Base-by-base conservation (phyloP, 2,329 filamentous ascomycete genomes). In the Trichoderma koningii region DNA sequence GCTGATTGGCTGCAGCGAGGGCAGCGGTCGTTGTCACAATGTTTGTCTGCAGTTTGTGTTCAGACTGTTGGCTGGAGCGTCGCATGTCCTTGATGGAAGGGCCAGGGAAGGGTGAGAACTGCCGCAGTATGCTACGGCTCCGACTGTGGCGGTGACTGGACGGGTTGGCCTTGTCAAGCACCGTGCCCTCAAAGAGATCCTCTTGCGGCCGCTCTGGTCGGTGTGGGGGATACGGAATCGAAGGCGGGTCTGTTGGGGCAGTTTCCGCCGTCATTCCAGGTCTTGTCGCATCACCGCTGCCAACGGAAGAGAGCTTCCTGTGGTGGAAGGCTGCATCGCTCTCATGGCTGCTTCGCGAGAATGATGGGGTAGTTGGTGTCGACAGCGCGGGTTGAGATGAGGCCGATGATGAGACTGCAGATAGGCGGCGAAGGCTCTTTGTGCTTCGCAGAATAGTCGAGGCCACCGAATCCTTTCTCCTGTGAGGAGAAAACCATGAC, bases 261-360 rank as follows among this genome's bases (percentile, higher is more conserved):
- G 52, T 26, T 48, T 59, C 59, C 28, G 48, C 55, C 21, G 19
- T 14, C 7, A 59, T 3, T 14, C 21, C 47, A 26, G 55, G 28
- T 45, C 48, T 53, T 12, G 42, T 55, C 26, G 64, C 51, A 6
- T 66, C 62, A 19, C 62, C 21, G 26, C 19, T 66, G 9, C 26
- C 42, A 15, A 41, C 21, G 7, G 50, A 55, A 15, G 41, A 45
- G 42, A 52, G 42, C 19, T 68, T 72, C 65, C 72, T 71, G 65
- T 70, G 71, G 62, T 74, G 67, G 61, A 71, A 71, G 61, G 73
- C 73, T 59, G 66, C 71, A 69, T 77, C 73, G 68, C 73, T 75
- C 47, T 82, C 77, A 64, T 73, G 79, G 67, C 77, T 80, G 69
- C 77, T 80, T 70, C 82, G 78, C 72, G 82, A 83, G 68, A 77